A percentile compares a stretch with the other conserved stretches of the same genome.
These are phyloP conservation scores for Aspergillus sojae DNA, from an alignment of 2,329 filamentous ascomycete species.

Conservation along the genomic window DNA sequence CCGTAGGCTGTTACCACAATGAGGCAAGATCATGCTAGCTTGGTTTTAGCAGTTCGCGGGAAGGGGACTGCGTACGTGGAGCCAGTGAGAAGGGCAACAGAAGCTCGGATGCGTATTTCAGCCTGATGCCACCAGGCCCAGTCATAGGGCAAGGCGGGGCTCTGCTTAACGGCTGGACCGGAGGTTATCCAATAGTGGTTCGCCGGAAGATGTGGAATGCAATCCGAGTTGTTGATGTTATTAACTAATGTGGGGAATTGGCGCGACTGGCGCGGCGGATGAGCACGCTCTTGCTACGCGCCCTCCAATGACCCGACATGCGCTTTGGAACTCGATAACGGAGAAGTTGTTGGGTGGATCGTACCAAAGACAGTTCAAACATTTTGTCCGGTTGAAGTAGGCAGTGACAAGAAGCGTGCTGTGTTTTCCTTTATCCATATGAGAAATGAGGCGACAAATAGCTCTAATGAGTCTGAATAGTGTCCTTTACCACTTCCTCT, in stretches of 20 bases:
- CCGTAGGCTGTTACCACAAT: not conserved
- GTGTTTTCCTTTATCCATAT: not conserved
- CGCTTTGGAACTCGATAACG: too few species aligned
- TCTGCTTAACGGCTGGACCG: not conserved
- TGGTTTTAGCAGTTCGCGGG: not conserved
- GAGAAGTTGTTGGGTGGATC: not conserved
- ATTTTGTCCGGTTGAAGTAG: not conserved
- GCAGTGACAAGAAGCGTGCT: not conserved
- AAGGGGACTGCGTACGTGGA: not conserved
- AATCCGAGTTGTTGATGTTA: not conserved
- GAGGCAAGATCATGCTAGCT: not conserved
- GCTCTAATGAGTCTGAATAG: fast-evolving
- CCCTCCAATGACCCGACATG: too few species aligned
- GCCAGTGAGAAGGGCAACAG: not conserved
- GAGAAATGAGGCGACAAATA: not conserved
- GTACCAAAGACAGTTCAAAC: not conserved
- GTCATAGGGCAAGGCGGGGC: not conserved
- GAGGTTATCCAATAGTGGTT: not conserved
- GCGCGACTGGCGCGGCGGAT: not conserved
- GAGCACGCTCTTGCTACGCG: not conserved
- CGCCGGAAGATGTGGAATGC: not conserved
- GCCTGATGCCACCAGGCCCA: too few species aligned
- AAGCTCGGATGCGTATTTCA: not conserved
- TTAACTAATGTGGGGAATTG: not conserved
- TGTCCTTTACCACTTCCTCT: too few species aligned